Evolutionary conservation across 768 basidiomycete genomes (phyloP).

Genomic region (Agaricus subrufescens): DNA sequence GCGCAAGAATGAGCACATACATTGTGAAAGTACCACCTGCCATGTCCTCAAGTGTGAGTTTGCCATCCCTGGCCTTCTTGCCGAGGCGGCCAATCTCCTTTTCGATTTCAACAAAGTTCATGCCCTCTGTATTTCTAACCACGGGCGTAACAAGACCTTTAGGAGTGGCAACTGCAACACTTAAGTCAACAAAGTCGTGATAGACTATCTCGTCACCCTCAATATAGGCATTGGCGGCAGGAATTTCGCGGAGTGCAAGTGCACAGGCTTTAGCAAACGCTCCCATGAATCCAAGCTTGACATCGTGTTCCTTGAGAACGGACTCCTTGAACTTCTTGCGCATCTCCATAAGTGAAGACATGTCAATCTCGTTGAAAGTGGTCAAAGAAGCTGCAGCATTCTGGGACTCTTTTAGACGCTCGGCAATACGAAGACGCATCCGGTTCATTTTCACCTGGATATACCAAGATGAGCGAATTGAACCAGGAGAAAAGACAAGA

Average conservation of each 20-base stretch:
- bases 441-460: conserved; percentile 94
- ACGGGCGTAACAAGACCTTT: conserved; percentile 98
- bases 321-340: conserved; percentile 92
- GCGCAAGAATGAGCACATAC: conserved; percentile 35
- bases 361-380: conserved; percentile 99
- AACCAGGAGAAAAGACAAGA: background rate
- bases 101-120: conserved; percentile 91
- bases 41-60: conserved; percentile 98
- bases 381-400: conserved; percentile 95
- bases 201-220: conserved; percentile 94
- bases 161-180: conserved; percentile 94
- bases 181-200: conserved; percentile 87
- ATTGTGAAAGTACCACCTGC: conserved; percentile 98
- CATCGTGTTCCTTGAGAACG: conserved; percentile 84
- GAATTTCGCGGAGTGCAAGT: conserved; percentile 87
- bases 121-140: conserved; percentile 81
- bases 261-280: conserved; percentile 88
- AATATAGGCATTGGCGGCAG: conserved; percentile 90
- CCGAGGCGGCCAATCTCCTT: conserved; percentile 87
- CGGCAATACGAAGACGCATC: conserved; percentile 95
- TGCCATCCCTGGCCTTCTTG: conserved; percentile 92
- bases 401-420: conserved; percentile 97
- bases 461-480: background rate
- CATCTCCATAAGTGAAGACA: conserved; percentile 93
- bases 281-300: conserved; percentile 98